phyloP scores from a whole-genome alignment of 768 basidiomycete species.

The Mycena leptocephala region DNA sequence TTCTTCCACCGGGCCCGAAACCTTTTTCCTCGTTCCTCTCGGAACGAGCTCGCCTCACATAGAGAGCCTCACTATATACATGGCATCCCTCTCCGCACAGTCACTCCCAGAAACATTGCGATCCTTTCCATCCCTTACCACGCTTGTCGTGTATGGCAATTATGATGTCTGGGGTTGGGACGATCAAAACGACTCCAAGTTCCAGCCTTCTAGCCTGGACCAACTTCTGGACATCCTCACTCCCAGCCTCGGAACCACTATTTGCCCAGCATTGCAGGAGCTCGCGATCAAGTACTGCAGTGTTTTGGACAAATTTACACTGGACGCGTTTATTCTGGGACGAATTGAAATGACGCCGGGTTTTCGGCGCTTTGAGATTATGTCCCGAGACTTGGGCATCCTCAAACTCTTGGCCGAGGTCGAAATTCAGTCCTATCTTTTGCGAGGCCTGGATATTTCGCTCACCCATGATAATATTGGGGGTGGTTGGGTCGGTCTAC shows the following conservation, averaged over 20 bases:
- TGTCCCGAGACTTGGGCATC: too few relatives aligned
- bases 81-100: background rate
- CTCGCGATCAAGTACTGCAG: background rate
- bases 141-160: background rate
- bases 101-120: background rate
- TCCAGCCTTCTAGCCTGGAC: background rate
- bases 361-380: background rate
- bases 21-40: background rate
- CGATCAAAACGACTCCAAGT: too few relatives aligned
- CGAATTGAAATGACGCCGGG: background rate
- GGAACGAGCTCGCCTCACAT: background rate
- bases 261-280: background rate
- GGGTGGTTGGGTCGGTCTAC: too few relatives aligned
- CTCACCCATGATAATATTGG: too few relatives aligned
- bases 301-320: background rate
- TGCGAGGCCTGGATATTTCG: background rate
- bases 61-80: background rate
- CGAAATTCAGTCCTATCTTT: background rate
- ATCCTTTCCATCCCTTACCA: background rate
- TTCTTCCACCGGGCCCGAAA: background rate
- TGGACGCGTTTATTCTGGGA: background rate
- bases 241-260: background rate
- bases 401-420: background rate
- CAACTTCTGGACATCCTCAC: background rate
- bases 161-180: too few relatives aligned